Conservation (phyloP, 2,329 filamentous ascomycete species). For the Calonectria hawksworthii region DNA sequence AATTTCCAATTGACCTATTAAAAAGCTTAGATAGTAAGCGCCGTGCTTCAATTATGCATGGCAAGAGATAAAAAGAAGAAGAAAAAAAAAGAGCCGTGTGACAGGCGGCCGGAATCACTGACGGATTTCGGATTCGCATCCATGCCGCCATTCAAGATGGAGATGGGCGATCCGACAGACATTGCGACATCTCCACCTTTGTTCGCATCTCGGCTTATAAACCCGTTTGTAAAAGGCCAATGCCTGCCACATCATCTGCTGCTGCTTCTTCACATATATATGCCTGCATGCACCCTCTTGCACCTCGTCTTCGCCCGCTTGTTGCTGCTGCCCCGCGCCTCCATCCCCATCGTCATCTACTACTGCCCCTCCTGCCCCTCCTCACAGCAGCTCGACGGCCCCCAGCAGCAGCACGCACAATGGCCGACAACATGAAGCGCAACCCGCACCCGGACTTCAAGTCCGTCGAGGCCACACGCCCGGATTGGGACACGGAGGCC, state of each 20-base stretch:
- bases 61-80: neutral
- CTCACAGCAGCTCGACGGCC: constrained; percentile 2
- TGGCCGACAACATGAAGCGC: constrained; percentile 60
- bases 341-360: neutral
- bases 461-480: constrained; percentile 75
- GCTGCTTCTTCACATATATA: neutral
- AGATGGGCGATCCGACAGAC: neutral
- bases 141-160: neutral
- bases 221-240: constrained; percentile 6
- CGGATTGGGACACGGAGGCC: constrained; percentile 66
- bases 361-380: constrained; percentile 5
- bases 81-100: neutral
- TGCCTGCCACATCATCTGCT: neutral
- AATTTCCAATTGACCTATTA: neutral
- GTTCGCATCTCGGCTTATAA: neutral
- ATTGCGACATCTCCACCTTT: constrained; percentile 12
- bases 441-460: constrained; percentile 80
- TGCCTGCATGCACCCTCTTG: neutral
- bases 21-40: neutral
- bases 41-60: neutral
- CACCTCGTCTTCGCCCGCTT: neutral
- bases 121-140: constrained; percentile 5
- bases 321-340: neutral
- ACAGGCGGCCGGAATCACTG: neutral
- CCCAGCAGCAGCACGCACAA: constrained; percentile 33